Base-by-base conservation (phyloP, 192 early-diverging fungal genomes). In the Dissophora globulifera region DNA sequence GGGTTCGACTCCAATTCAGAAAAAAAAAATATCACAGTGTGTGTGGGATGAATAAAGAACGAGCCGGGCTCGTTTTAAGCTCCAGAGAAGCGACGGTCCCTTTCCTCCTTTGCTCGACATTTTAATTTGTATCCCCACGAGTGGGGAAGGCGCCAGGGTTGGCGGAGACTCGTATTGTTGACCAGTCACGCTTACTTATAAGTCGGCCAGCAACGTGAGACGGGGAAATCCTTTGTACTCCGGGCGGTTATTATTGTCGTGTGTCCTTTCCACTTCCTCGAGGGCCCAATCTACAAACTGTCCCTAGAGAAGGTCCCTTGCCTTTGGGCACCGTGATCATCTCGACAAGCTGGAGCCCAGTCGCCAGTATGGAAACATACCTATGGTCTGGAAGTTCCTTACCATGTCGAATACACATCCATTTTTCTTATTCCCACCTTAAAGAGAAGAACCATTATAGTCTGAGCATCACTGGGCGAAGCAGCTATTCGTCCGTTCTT, bases 211-310 rank as follows among this genome's bases (percentile, higher is more conserved):
- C 16, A 4, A 3, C 2, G 3, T 1, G 3, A 15, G 4, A 1
- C 4, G 11, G 31, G n/a, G 16, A 40, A 41, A 25, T 27, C 35
- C 65, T 67, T 67, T 67, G 65, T 67, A 67, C 65, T 67, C 65
- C 32, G 65, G 33, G 55, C 48, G 53, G 54, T 57, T 67, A 67
- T 67, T 67, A 67, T 67, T 67, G 65, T 67, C 65, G 65, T 67
- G 65, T 26, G 54, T 49, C 45, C 50, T 56, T 50, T 49, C 27
- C 17, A 40, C 17, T 45, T 23, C 35, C 33, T 58, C 45, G 54
- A 67, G 50, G 54, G 17, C 38, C 25, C 65, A 67, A 50, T 35
- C 65, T 67, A 67, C 65, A 58, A 67, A 54, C 50, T 31, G 57
- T 31, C 55, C 47, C 65, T 51, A 67, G 65, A 67, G 65, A 67